Evolutionary conservation across 2,329 filamentous ascomycete genomes (phyloP).

Genomic region (Sporothrix sp.): DNA sequence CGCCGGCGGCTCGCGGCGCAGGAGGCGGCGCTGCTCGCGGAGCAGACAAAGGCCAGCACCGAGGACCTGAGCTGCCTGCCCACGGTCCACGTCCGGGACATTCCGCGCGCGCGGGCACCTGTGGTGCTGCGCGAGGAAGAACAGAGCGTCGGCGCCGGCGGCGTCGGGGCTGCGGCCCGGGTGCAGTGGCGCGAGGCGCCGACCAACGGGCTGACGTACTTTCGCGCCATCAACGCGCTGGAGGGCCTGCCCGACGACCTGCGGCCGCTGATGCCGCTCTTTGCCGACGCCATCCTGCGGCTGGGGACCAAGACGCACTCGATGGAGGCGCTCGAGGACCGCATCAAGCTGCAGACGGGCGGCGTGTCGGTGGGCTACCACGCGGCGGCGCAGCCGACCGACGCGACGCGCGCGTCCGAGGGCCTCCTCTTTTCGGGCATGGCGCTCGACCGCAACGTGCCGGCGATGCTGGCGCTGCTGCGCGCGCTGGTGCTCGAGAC

Average conservation of each 20-base stretch:
- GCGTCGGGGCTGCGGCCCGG: slow-evolving; percentile 33
- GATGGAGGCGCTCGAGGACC: slow-evolving; percentile 91
- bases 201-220: slow-evolving; percentile 94
- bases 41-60: slow-evolving; percentile 75
- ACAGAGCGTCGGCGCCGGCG: slow-evolving; percentile 20
- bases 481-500: slow-evolving; percentile 75
- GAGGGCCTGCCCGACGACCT: slow-evolving; percentile 75
- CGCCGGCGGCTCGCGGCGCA: slow-evolving; percentile 58
- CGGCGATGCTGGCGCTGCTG: slow-evolving; percentile 81
- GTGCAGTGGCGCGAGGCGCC: slow-evolving; percentile 87
- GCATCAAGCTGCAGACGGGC: slow-evolving; percentile 93
- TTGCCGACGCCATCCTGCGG: slow-evolving; percentile 86
- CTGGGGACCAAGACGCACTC: slow-evolving; percentile 78
- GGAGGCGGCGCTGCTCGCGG: slow-evolving; percentile 68
- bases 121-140: slow-evolving; percentile 53
- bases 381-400: slow-evolving; percentile 64
- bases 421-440: slow-evolving; percentile 78
- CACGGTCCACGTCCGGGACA: slow-evolving; percentile 80
- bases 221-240: slow-evolving; percentile 76
- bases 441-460: slow-evolving; percentile 81
- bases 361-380: slow-evolving; percentile 80
- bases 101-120: slow-evolving; percentile 64
- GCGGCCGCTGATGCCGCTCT: slow-evolving; percentile 74
- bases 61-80: slow-evolving; percentile 83
- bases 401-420: slow-evolving; percentile 63